Conservation (phyloP, 192 early-diverging fungal genomes). For the Linnemannia schmuckeri region DNA sequence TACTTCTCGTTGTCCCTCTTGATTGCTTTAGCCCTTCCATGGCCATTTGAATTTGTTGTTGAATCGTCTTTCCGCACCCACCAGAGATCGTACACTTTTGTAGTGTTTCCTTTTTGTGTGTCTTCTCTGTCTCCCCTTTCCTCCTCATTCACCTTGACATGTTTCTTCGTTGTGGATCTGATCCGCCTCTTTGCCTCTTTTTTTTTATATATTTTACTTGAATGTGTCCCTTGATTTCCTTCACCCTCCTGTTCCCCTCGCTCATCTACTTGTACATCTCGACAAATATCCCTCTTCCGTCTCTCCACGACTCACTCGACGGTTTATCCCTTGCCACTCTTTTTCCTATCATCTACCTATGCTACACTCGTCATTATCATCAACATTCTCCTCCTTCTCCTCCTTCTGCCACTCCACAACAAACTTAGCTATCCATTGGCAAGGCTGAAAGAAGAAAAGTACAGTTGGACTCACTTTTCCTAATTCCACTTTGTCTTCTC, state of each 20-base stretch:
- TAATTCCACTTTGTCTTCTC: not conserved
- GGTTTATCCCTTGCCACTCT: not conserved
- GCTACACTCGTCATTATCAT: not conserved
- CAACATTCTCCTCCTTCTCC: not conserved
- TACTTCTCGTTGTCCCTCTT: not conserved
- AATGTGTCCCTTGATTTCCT: not conserved
- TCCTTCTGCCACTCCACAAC: not conserved
- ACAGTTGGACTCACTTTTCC: conserved; percentile 41
- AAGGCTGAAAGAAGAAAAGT: not conserved
- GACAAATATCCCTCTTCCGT: not conserved
- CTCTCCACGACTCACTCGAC: not conserved
- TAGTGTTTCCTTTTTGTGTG: not conserved
- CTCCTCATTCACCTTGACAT: not conserved
- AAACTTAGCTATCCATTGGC: not conserved
- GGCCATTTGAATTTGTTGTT: too few species aligned
- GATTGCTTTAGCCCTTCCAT: not conserved
- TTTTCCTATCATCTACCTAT: not conserved
- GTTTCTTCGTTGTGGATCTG: not conserved
- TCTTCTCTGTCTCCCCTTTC: not conserved
- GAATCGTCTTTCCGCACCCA: too few species aligned
- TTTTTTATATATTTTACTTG: not conserved
- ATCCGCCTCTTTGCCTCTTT: not conserved
- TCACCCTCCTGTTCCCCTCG: not conserved
- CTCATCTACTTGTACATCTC: not conserved
- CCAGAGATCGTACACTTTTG: not conserved